Evolutionary conservation across 1,284 basidiomycete species (phyloP).

Genomic region (Cryptococcus jaspeensis): DNA sequence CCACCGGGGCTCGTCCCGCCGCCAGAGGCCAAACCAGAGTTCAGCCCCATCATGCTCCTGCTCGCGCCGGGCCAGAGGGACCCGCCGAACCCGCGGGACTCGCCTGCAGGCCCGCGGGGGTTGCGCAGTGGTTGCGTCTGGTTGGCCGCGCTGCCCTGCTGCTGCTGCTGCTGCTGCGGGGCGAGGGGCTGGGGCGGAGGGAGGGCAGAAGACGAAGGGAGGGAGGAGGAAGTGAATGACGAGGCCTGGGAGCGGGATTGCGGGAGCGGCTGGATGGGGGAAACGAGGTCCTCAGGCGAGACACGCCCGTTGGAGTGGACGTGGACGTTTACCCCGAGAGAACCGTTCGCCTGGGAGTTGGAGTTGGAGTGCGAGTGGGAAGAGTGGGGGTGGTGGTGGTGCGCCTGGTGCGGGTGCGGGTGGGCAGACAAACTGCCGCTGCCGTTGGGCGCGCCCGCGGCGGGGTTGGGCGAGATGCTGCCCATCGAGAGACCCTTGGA

Average conservation of each 20-base stretch:
- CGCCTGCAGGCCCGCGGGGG: slow-evolving; percentile 46
- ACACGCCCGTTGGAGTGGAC: slow-evolving; percentile 1
- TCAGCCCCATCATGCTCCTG: slow-evolving; percentile 17
- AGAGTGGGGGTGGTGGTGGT: not conserved
- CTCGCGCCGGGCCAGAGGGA: slow-evolving; percentile 15
- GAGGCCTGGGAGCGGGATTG: not conserved
- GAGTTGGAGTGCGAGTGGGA: not conserved
- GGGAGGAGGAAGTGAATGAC: slow-evolving; percentile 4
- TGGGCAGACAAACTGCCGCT: not conserved
- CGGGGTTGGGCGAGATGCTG: slow-evolving; percentile 2
- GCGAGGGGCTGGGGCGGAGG: slow-evolving; percentile 1
- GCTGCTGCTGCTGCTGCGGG: not conserved
- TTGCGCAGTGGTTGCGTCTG: slow-evolving; percentile 37
- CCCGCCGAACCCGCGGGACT: slow-evolving; percentile 35
- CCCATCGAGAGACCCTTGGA: slow-evolving; percentile 10
- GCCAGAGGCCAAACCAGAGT: slow-evolving; percentile 22
- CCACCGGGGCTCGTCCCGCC: slow-evolving; percentile 16
- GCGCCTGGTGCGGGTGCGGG: not conserved
- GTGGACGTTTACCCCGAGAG: not conserved
- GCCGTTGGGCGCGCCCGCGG: not conserved
- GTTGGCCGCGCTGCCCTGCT: not conserved
- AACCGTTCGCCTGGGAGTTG: slow-evolving; percentile 1
- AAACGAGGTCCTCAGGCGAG: slow-evolving; percentile 3
- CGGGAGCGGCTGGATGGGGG: not conserved
- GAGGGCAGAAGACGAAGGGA: not conserved